A percentile compares a stretch with the other conserved stretches of the same genome.
phyloP scores from a whole-genome alignment of 306 rosid species.

The Mucuna pruriens region DNA sequence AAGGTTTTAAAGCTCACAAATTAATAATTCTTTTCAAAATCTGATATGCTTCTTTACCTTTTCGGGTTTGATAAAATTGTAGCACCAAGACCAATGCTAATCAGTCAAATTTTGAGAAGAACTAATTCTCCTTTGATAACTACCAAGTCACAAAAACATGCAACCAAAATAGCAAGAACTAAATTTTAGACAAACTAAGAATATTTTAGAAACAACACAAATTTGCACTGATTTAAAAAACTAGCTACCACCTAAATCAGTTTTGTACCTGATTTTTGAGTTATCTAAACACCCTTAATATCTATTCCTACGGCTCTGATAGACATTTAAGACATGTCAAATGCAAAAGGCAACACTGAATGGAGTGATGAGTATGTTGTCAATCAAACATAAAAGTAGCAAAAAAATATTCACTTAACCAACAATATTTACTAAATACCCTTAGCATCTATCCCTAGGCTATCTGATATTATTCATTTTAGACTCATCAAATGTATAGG shows the following conservation, averaged over 20 bases:
- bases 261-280: neutral
- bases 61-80: neutral
- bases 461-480: constrained; percentile 13
- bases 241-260: constrained; percentile 5
- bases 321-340: constrained; percentile 7
- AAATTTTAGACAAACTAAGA: neutral
- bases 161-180: constrained; percentile 1
- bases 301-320: neutral
- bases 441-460: neutral
- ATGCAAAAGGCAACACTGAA: constrained; percentile 5
- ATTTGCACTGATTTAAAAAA: constrained; percentile 6
- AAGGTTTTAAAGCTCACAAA: neutral
- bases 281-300: neutral
- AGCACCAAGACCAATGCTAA: neutral
- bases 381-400: neutral
- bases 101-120: neutral
- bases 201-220: neutral
- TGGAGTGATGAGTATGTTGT: neutral
- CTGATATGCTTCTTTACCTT: neutral
- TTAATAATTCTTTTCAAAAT: neutral
- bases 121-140: neutral
- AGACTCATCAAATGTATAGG: constrained; percentile 9
- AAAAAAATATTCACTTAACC: too few species aligned
- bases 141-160: neutral
- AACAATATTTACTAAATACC: neutral